Evolutionary conservation across 805 yeast genomes (phyloP), one percentile per base, ranked within the genome.

Genomic region (Candida khao-thaluensis): DNA sequence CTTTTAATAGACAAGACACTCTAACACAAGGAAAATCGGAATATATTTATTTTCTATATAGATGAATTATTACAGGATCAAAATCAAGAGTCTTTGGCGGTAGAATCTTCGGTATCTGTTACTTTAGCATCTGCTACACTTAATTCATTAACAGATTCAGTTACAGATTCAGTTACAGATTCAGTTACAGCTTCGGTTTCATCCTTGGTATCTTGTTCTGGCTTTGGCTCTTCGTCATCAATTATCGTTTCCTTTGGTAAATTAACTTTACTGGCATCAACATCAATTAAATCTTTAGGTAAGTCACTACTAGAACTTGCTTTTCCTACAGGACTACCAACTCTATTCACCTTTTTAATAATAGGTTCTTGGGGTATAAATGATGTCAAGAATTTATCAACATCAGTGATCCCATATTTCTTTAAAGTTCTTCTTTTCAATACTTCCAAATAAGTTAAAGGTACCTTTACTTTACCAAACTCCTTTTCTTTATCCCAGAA

Each of bases 211-310:
- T n/a, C n/a, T n/a, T n/a, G n/a, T n/a, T n/a, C n/a, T n/a, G n/a
- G n/a, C n/a, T n/a, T n/a, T n/a, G n/a, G n/a, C n/a, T n/a, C n/a
- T 7, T 35, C 30, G n/a, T 56, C 60, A 41, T 61, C 73, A 32
- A 69, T 69, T 40, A 69, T 58, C 3, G 74, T 69, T 46, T 69
- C 74, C 50, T 66, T 68, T 7, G 64, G 71, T 36, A 68, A 56
- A 24, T 57, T 55, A 6, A 65, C 60, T 29, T 49, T 47, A 33
- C 51, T 48, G 8, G 56, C 49, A 17, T 55, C 52, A 17, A 60
- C 64, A 42, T 57, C 52, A 40, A 54, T 60, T 18, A 57, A 51
- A 34, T 57, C 55, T 5, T 56, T 56, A 29, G 48, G 48, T 7
- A 50, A 40, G n/a, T 39, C 44, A 9, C 38, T 36, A 22, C 31